Percentiles rank a stretch among this genome's conserved stretches.
These are phyloP conservation scores for Colletotrichum salicis DNA, from an alignment of 2,329 filamentous ascomycete species.

Conservation along the genomic window DNA sequence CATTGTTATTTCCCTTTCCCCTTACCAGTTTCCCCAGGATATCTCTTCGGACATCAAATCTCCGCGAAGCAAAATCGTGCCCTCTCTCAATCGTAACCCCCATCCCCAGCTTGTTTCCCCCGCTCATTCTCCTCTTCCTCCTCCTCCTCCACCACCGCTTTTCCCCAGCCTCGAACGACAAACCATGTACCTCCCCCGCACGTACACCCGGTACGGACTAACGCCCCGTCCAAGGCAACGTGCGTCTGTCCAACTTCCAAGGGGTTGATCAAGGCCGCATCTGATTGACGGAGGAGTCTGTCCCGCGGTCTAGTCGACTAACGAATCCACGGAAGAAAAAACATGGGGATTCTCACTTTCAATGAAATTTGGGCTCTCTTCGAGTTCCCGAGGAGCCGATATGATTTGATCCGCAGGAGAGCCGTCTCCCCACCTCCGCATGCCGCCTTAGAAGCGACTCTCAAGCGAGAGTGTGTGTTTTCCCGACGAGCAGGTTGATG, in stretches of 20 bases:
- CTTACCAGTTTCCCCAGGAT: background rate
- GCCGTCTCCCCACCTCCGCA: background rate
- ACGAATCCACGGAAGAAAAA: background rate
- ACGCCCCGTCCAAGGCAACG: background rate
- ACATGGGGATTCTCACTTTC: background rate
- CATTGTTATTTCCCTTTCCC: too few species aligned
- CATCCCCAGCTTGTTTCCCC: background rate
- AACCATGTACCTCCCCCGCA: constrained; percentile 1
- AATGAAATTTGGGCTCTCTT: background rate
- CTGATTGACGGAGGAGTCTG: constrained; percentile 1
- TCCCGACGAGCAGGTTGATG: background rate
- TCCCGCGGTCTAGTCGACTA: background rate
- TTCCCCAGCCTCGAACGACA: background rate
- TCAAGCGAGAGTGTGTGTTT: background rate
- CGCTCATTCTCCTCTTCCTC: background rate
- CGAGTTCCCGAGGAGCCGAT: background rate
- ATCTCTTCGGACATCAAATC: background rate
- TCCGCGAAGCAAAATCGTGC: background rate
- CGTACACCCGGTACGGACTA: background rate
- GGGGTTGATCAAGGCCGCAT: background rate
- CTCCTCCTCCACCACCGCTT: background rate
- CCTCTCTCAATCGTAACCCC: background rate
- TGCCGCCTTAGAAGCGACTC: background rate
- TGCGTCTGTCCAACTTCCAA: background rate
- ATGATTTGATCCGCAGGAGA: background rate